A percentile compares a stretch with the other conserved stretches of the same genome.
These are phyloP conservation scores for Yueomyces sinensis DNA, from an alignment of 805 yeast genomes.

Conservation along the genomic window DNA sequence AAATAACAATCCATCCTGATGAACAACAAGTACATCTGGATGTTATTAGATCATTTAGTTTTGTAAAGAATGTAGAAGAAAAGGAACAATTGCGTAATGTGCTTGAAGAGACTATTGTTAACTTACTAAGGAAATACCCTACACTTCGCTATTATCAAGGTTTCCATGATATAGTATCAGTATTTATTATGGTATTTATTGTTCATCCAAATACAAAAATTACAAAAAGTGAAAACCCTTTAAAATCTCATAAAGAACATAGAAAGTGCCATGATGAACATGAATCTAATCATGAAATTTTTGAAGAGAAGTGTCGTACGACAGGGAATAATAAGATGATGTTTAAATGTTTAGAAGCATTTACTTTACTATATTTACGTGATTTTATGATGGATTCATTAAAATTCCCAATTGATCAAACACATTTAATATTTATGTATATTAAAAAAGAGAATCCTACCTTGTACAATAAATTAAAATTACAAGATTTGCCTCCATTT, in stretches of 20 bases:
- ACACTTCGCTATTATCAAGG: conserved; percentile 78
- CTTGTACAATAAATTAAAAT: conserved; percentile 23
- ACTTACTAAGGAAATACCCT: conserved; percentile 49
- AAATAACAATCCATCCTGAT: conserved; percentile 40
- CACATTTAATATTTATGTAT: conserved; percentile 52
- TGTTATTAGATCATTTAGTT: conserved; percentile 54
- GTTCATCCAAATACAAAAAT: conserved; percentile 21
- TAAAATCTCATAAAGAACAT: conserved; percentile 36
- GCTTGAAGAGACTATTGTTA: conserved; percentile 30
- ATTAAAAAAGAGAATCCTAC: conserved; percentile 35
- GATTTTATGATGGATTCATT: conserved; percentile 76
- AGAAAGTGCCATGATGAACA: background rate
- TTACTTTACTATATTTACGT: conserved; percentile 52
- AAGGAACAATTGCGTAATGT: conserved; percentile 11
- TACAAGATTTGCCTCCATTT: conserved; percentile 38
- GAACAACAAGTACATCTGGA: conserved; percentile 73
- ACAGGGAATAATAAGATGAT: conserved; percentile 18
- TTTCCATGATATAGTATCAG: conserved; percentile 72
- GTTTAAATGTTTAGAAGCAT: conserved; percentile 35
- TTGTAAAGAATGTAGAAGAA: conserved; percentile 9
- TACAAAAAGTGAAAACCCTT: conserved; percentile 54
- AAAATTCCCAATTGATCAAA: conserved; percentile 50
- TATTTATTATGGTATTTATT: conserved; percentile 42
- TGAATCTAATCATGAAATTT: background rate
- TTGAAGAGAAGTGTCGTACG: background rate